Percentiles rank a stretch among this genome's conserved stretches.
These are phyloP conservation scores for Phlyctochytrium arcticum DNA, from an alignment of 192 early-diverging fungal genomes.

Conservation along the genomic window DNA sequence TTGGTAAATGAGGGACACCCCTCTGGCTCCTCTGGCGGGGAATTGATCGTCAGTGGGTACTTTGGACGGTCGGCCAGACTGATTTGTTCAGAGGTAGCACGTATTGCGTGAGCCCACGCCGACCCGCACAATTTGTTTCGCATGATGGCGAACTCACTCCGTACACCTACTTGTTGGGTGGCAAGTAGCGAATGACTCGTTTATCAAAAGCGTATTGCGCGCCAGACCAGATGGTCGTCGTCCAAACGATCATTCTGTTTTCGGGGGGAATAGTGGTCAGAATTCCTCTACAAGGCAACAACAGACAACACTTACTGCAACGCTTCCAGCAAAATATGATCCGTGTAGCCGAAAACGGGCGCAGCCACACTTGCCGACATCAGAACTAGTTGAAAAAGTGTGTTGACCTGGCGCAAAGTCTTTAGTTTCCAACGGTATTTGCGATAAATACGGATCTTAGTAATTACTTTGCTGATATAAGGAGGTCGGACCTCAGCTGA, in stretches of 20 bases:
- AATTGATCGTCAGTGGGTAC: too few species aligned
- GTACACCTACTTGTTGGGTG: too few species aligned
- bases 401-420: slow-evolving; percentile 57
- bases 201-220: slow-evolving; percentile 22
- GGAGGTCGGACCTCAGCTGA: slow-evolving; percentile 90
- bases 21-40: too few species aligned
- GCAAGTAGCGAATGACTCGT: slow-evolving; percentile 16
- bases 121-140: too few species aligned
- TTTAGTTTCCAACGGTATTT: background rate
- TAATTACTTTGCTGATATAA: slow-evolving; percentile 68
- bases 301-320: slow-evolving; percentile 47
- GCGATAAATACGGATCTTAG: background rate
- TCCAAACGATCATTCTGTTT: slow-evolving; percentile 59
- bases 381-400: slow-evolving; percentile 76
- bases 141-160: too few species aligned
- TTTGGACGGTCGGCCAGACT: too few species aligned
- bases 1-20: too few species aligned
- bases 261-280: background rate
- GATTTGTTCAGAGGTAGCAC: too few species aligned
- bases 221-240: slow-evolving; percentile 80
- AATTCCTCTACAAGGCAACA: background rate
- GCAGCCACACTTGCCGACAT: slow-evolving; percentile 73
- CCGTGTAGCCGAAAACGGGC: slow-evolving; percentile 63
- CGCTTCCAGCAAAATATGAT: slow-evolving; percentile 45
- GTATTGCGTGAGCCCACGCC: too few species aligned